Base-by-base conservation (phyloP, 2,329 filamentous ascomycete genomes). In the Cercospora zeae-maydis region DNA sequence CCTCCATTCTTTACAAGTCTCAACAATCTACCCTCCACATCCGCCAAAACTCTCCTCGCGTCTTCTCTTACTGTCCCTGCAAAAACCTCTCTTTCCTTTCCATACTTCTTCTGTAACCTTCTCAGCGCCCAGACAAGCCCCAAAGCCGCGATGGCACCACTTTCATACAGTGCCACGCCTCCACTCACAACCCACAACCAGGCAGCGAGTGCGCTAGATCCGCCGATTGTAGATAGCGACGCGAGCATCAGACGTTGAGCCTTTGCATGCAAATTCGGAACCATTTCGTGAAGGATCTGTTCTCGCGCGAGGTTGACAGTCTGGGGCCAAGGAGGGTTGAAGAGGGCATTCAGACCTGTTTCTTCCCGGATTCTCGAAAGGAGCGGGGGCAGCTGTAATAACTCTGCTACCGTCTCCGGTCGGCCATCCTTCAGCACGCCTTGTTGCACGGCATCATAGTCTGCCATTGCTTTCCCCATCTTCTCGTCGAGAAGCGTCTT, bases 261-360 rank as follows among this genome's bases (percentile, higher is more conserved):
- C 37, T 78, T 75, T 0, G 76, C 74, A 63, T 82, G 80, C 1
- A 83, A 71, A 0, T 74, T 71, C 0, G 80, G 79, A 0, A 82
- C 74, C 1, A 76, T 73, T 2, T 74, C 73, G 11, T 73, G 71
- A 27, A 79, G 69, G 42, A 82, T 76, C 13, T 75, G 69, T 30
- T 82, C 79, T n/a, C 92, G 86, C 7, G 88, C 87, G 27, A 84
- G 82, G 13, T 88, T 81, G 63, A 97, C 93, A 62, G 91, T 86
- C 2, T 85, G 83, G 1, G 88, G 91, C 91, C 90, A 96, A 27
- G 83, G 84, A 2, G 74, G 73, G 19, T 74, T 70, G 61, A 75
- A 72, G 13, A 73, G 58, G 1, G 72, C 69, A 37, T 75, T 72
- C n/a, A 75, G 42, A 3, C 72, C 71, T 19, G 65, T 71, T 31